Base-by-base conservation (phyloP, 202 grass and related monocot species). In the Saccharum hybrid region DNA sequence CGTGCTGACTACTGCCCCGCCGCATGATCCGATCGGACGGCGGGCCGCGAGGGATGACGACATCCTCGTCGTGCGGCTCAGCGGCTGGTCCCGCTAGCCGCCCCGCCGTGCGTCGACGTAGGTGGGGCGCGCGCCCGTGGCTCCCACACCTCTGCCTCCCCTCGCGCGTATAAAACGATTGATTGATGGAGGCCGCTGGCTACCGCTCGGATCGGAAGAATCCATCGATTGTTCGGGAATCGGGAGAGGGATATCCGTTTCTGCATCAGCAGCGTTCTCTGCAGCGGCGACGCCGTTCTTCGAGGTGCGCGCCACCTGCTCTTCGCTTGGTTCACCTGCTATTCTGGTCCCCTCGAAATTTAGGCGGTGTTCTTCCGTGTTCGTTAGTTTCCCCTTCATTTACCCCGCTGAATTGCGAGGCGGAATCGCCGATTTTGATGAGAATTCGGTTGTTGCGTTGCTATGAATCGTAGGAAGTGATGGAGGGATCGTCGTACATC, bases 401-500 rank as follows among this genome's bases (percentile, higher is more conserved):
- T 21, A 1, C 10, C 3, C 37, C 21, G 14, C 14, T 12, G 38
- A 54, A 52, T 57, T 19, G 6, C 2, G 63, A 49, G 4, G 8
- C 8, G 16, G 2, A 72, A 19, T 56, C 37, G 11, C 63, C 1
- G 13, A 8, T 38, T 78, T 34, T 28, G 2, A 1, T 62, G 39
- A 5, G 8, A 1, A 26, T 81, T 66, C 3, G 0, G 19, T 15
- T 37, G 19, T 14, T 16, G 10, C 12, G 43, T 21, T 23, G 65
- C 2, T 72, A 8, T 31, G 33, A 66, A 66, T 82, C 49, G 81
- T 68, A 86, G 84, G 68, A 28, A 38, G 69, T 75, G 84, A 83
- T 75, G 88, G 42, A 65, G 83, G 41, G 51, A 26, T 66, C 78
- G 43, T 57, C 72, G 48, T 70, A 86, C 88, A 23, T 86, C 79